These are phyloP conservation scores for Acarospora socialis DNA, from an alignment of 2,329 filamentous ascomycete genomes.

Conservation along the genomic window DNA sequence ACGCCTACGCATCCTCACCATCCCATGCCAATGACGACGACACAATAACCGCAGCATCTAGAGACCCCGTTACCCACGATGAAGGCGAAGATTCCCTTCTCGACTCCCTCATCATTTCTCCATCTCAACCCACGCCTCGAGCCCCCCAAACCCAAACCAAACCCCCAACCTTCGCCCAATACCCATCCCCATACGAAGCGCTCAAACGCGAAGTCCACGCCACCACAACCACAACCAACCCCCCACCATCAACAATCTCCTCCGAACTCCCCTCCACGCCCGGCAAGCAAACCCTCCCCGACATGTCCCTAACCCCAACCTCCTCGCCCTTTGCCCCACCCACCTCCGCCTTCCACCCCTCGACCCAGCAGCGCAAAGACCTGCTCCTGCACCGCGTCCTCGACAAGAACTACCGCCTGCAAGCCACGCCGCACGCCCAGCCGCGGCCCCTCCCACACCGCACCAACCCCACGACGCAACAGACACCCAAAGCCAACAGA, in stretches of 20 bases:
- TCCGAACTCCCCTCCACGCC: constrained; percentile 25
- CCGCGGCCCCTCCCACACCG: constrained; percentile 9
- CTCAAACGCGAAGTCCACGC: constrained; percentile 52
- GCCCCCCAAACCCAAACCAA: constrained; percentile 22
- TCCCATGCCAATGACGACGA: constrained; percentile 25
- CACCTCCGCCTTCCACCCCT: constrained; percentile 25
- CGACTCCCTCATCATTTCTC: constrained; percentile 28
- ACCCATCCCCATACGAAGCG: constrained; percentile 63
- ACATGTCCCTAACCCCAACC: constrained; percentile 49
- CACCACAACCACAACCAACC: constrained; percentile 23
- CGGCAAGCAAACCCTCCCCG: constrained; percentile 16
- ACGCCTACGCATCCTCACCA: constrained; percentile 24
- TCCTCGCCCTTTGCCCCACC: constrained; percentile 42
- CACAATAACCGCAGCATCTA: constrained; percentile 23
- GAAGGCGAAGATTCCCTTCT: constrained; percentile 32
- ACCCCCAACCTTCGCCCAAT: constrained; percentile 41
- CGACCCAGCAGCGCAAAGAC: constrained; percentile 42
- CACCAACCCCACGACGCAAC: constrained; percentile 10
- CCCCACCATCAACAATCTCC: constrained; percentile 18
- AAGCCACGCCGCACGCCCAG: constrained; percentile 68
- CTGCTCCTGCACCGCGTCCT: constrained; percentile 80
- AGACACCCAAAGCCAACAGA: constrained; percentile 17
- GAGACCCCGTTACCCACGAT: constrained; percentile 18
- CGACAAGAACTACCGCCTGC: constrained; percentile 88
- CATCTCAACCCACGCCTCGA: constrained; percentile 34